Evolutionary conservation across 2,329 filamentous ascomycete species (phyloP).

Genomic region (Amesomyces nigricolor): DNA sequence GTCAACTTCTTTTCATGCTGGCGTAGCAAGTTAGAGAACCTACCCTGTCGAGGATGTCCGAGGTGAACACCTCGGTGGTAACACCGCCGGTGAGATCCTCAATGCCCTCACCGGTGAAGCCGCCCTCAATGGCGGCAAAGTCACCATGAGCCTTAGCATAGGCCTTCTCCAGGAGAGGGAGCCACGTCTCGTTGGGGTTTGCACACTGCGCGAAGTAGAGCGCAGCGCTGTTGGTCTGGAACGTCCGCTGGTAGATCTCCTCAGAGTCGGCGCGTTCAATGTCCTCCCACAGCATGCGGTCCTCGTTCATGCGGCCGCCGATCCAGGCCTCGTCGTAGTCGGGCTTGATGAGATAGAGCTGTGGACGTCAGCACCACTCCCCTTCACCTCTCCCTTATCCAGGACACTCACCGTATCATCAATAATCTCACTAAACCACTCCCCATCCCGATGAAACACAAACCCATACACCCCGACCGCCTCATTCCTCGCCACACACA

Average conservation of each 20-base stretch:
- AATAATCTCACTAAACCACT: constrained; percentile 59
- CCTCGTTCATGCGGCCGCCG: constrained; percentile 34
- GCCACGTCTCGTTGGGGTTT: constrained; percentile 65
- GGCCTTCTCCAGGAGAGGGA: constrained; percentile 66
- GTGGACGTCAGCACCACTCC: background rate
- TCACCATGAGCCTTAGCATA: constrained; percentile 72
- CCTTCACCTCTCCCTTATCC: background rate
- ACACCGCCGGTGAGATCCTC: constrained; percentile 62
- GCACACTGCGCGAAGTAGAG: constrained; percentile 66
- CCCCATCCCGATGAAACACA: constrained; percentile 74
- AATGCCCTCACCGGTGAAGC: constrained; percentile 46
- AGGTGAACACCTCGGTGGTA: constrained; percentile 61
- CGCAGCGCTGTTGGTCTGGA: constrained; percentile 63
- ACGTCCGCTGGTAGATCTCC: constrained; percentile 55
- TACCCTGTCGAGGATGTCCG: constrained; percentile 64
- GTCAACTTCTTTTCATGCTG: background rate
- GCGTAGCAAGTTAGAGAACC: background rate
- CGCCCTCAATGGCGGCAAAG: constrained; percentile 65
- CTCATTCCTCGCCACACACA: constrained; percentile 69
- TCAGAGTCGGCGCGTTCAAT: constrained; percentile 47
- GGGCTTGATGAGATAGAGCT: constrained; percentile 50
- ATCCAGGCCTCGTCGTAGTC: constrained; percentile 52
- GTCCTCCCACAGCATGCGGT: constrained; percentile 43
- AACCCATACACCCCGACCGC: constrained; percentile 78
- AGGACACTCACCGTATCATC: constrained; percentile 43